These are phyloP conservation scores for Microcyclosporella mali DNA, from an alignment of 2,329 filamentous ascomycete species.

Conservation along the genomic window DNA sequence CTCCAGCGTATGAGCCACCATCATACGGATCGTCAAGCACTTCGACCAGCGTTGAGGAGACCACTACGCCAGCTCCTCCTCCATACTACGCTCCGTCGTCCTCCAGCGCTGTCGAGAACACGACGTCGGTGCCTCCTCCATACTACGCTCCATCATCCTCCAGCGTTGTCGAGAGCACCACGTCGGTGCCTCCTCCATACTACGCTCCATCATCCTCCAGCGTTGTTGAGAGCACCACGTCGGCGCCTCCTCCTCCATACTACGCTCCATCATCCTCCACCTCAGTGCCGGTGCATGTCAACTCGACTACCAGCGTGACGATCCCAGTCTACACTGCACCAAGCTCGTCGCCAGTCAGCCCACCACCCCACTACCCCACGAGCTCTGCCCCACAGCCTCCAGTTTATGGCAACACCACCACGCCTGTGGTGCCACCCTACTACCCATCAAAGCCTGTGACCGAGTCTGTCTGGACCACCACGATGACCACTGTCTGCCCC, in stretches of 20 bases:
- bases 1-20: neutral
- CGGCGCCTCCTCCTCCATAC: neutral
- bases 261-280: neutral
- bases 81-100: constrained; percentile 2
- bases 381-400: neutral
- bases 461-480: neutral
- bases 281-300: constrained; percentile 1
- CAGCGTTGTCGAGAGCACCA: constrained; percentile 1
- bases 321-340: too few species aligned
- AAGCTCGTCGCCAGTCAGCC: too few species aligned
- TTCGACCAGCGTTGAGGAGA: constrained; percentile 3
- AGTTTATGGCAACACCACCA: neutral
- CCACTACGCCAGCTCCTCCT: neutral
- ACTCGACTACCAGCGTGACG: too few species aligned
- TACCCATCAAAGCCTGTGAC: neutral
- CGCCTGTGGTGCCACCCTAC: neutral
- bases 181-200: neutral
- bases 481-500: neutral
- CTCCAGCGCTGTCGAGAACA: neutral
- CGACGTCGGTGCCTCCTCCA: neutral
- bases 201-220: neutral
- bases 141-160: neutral
- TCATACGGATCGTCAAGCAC: constrained; percentile 1
- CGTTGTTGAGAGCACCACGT: neutral
- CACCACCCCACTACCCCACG: neutral